Evolutionary conservation across 306 rosid genomes (phyloP).

Genomic region (Acacia crassicarpa): DNA sequence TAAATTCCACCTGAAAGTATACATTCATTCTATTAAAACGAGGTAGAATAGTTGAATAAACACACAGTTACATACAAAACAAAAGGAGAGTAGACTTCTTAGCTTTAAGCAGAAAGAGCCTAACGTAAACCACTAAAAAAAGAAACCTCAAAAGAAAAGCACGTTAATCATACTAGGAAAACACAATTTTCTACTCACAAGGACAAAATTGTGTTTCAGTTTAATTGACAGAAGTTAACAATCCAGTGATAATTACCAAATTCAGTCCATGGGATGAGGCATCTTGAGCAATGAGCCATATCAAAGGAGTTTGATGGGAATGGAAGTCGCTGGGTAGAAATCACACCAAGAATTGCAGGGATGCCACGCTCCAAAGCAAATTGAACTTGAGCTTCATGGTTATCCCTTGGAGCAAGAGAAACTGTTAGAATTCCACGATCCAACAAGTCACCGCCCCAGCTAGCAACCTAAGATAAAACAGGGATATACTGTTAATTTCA

Average conservation of each 20-base stretch:
- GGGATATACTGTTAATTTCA: slow-evolving; percentile 19
- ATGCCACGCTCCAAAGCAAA: slow-evolving; percentile 98
- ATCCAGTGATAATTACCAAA: slow-evolving; percentile 60
- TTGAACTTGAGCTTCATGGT: slow-evolving; percentile 99
- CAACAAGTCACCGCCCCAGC: slow-evolving; percentile 99
- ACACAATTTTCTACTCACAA: background rate
- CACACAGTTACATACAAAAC: background rate
- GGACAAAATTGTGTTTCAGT: background rate
- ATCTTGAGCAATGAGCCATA: slow-evolving; percentile 99
- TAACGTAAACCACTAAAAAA: background rate
- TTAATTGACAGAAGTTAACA: background rate
- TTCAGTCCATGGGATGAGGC: slow-evolving; percentile 99
- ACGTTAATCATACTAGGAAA: background rate
- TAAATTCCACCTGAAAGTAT: slow-evolving; percentile 80
- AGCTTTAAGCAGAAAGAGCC: slow-evolving; percentile 2
- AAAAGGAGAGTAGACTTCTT: background rate
- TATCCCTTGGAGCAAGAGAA: slow-evolving; percentile 99
- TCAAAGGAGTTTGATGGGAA: slow-evolving; percentile 94
- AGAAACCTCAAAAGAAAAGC: background rate
- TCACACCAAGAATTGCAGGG: slow-evolving; percentile 95
- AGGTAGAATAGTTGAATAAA: background rate
- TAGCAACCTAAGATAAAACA: slow-evolving; percentile 76
- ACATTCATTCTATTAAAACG: background rate
- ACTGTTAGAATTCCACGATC: slow-evolving; percentile 87
- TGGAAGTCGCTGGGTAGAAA: slow-evolving; percentile 96